Conservation (phyloP, 768 basidiomycete species). For the Podaxis pistillaris region DNA sequence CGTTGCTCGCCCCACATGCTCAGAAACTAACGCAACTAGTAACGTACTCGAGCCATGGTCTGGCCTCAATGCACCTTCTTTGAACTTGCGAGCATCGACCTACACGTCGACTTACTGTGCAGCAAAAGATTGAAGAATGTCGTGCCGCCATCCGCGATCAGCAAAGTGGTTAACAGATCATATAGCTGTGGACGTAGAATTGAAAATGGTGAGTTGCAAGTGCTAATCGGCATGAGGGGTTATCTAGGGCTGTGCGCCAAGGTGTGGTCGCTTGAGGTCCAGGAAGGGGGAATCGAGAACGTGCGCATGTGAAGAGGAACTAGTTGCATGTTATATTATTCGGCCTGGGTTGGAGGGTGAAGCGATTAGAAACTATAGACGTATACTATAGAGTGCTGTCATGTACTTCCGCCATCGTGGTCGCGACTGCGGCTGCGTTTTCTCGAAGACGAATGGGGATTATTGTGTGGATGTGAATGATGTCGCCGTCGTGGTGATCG, state of each 20-base stretch:
- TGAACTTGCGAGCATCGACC: constrained; percentile 64
- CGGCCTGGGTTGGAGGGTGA: not conserved
- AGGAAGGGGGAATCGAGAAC: constrained; percentile 11
- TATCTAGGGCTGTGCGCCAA: not conserved
- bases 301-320: constrained; percentile 4
- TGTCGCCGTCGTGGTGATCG: constrained; percentile 30
- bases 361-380: not conserved
- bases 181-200: constrained; percentile 84
- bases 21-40: constrained; percentile 24
- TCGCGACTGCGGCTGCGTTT: not conserved
- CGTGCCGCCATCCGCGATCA: constrained; percentile 51
- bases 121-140: constrained; percentile 47
- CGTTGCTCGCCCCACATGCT: not conserved
- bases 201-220: constrained; percentile 65
- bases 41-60: constrained; percentile 59
- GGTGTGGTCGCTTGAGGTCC: constrained; percentile 34
- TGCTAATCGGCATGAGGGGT: constrained; percentile 8
- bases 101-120: constrained; percentile 67
- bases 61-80: constrained; percentile 72
- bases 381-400: not conserved
- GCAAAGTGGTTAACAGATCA: constrained; percentile 75
- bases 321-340: not conserved
- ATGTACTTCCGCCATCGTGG: not conserved
- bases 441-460: not conserved
- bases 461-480: not conserved